Percentiles rank a stretch among this genome's conserved stretches.
Conservation (phyloP, 352 stramenopile species). For the Pythium rhizo-oryzae region DNA sequence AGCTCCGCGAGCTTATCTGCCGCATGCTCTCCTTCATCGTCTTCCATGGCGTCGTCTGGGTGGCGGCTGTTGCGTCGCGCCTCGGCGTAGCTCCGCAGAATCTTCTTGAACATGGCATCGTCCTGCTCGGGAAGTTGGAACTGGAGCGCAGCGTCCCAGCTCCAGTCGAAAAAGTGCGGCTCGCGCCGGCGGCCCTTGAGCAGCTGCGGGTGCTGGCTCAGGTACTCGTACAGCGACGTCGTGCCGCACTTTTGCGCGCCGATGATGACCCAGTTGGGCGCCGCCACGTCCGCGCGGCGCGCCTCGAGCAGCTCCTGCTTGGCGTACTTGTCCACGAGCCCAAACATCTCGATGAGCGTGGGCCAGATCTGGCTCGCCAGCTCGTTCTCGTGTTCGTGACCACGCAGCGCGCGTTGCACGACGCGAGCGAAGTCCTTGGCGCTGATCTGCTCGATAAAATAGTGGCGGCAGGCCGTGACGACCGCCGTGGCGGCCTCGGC, state of each 20-base stretch:
- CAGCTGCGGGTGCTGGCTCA: constrained; percentile 89
- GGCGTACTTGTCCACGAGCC: constrained; percentile 41
- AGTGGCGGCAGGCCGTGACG: constrained; percentile 46
- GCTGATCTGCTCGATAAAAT: constrained; percentile 65
- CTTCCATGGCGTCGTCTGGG: neutral
- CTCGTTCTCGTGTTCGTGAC: constrained; percentile 12
- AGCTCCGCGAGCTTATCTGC: constrained; percentile 19
- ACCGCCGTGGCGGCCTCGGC: constrained; percentile 27
- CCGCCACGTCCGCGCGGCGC: constrained; percentile 27
- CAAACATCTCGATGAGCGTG: constrained; percentile 47
- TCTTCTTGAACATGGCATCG: constrained; percentile 28
- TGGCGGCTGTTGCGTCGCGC: constrained; percentile 5
- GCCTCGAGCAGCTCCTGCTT: constrained; percentile 36
- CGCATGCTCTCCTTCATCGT: neutral
- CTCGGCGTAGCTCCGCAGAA: constrained; percentile 30
- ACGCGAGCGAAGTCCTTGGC: constrained; percentile 42
- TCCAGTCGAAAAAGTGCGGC: constrained; percentile 71
- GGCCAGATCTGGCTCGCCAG: constrained; percentile 33
- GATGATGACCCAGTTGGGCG: constrained; percentile 62
- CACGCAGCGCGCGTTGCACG: constrained; percentile 24
- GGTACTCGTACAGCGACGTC: constrained; percentile 62
- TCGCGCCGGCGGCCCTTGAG: constrained; percentile 66
- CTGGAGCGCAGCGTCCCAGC: constrained; percentile 42
- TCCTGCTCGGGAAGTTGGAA: constrained; percentile 33
- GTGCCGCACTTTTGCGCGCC: constrained; percentile 68